Evolutionary conservation across 768 basidiomycete genomes (phyloP).

Genomic region (Leccinum subgranulosum): DNA sequence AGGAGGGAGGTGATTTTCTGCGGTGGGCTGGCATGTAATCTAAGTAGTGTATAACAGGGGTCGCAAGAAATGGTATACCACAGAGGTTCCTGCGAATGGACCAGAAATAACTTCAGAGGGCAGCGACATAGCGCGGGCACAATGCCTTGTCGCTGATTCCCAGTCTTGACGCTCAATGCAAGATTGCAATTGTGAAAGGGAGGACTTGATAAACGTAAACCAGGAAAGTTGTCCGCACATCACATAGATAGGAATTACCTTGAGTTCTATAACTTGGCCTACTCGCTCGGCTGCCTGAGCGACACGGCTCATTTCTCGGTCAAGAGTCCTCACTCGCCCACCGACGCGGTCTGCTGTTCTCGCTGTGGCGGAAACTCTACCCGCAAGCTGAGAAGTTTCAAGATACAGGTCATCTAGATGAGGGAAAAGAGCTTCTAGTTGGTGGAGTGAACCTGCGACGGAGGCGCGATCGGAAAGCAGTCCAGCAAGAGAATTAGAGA

Average conservation of each 20-base stretch:
- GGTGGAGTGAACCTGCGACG: slow-evolving; percentile 56
- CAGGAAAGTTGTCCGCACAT: slow-evolving; percentile 22
- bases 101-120: slow-evolving; percentile 76
- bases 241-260: slow-evolving; percentile 45
- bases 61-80: slow-evolving; percentile 52
- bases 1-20: slow-evolving; percentile 84
- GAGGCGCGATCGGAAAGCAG: slow-evolving; percentile 69
- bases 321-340: slow-evolving; percentile 83
- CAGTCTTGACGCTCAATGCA: slow-evolving; percentile 84
- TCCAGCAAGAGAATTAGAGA: slow-evolving; percentile 69
- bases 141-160: slow-evolving; percentile 92
- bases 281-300: slow-evolving; percentile 89
- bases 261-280: slow-evolving; percentile 91
- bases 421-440: slow-evolving; percentile 58
- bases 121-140: slow-evolving; percentile 85
- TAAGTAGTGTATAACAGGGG: background rate
- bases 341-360: slow-evolving; percentile 85
- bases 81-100: slow-evolving; percentile 80
- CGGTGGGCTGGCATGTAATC: slow-evolving; percentile 65
- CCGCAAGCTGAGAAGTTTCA: slow-evolving; percentile 53
- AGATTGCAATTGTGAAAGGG: slow-evolving; percentile 52
- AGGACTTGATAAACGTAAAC: slow-evolving; percentile 46
- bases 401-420: slow-evolving; percentile 58
- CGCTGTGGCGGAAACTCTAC: slow-evolving; percentile 67
- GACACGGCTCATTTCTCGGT: slow-evolving; percentile 91